Conservation (phyloP, 371 early-diverging fungal species). For the Parasitella parasitica region DNA sequence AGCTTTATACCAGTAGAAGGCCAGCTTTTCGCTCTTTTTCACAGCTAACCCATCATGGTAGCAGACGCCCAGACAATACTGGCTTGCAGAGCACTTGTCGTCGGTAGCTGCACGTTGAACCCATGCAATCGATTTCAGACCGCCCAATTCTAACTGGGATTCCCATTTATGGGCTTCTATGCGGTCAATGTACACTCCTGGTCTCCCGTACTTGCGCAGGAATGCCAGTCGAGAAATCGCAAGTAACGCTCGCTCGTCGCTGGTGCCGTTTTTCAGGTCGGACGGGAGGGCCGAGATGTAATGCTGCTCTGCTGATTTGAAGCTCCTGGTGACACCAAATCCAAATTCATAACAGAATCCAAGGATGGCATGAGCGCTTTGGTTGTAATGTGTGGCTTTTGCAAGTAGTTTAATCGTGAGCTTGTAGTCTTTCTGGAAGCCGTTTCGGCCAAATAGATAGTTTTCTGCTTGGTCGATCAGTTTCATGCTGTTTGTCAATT, state of each 20-base stretch:
- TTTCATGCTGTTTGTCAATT: neutral
- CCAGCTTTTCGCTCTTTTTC: constrained; percentile 47
- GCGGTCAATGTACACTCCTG: constrained; percentile 70
- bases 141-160: constrained; percentile 27
- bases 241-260: constrained; percentile 57
- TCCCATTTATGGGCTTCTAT: constrained; percentile 71
- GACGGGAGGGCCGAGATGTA: constrained; percentile 49
- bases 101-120: constrained; percentile 55
- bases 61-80: constrained; percentile 70
- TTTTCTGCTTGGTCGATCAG: constrained; percentile 38
- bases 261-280: constrained; percentile 26
- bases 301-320: constrained; percentile 53
- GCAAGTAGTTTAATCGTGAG: constrained; percentile 52
- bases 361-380: constrained; percentile 53
- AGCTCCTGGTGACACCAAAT: constrained; percentile 60
- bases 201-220: constrained; percentile 76
- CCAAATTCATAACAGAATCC: constrained; percentile 85
- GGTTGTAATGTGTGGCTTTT: constrained; percentile 37
- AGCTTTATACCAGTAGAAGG: constrained; percentile 64
- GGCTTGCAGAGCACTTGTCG: constrained; percentile 43
- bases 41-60: constrained; percentile 76
- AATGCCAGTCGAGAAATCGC: constrained; percentile 69
- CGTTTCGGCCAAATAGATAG: constrained; percentile 60
- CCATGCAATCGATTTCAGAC: constrained; percentile 42
- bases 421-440: constrained; percentile 48